These are phyloP conservation scores for Incumbomyces delicatus DNA, from an alignment of 2,329 filamentous ascomycete species.

Conservation along the genomic window DNA sequence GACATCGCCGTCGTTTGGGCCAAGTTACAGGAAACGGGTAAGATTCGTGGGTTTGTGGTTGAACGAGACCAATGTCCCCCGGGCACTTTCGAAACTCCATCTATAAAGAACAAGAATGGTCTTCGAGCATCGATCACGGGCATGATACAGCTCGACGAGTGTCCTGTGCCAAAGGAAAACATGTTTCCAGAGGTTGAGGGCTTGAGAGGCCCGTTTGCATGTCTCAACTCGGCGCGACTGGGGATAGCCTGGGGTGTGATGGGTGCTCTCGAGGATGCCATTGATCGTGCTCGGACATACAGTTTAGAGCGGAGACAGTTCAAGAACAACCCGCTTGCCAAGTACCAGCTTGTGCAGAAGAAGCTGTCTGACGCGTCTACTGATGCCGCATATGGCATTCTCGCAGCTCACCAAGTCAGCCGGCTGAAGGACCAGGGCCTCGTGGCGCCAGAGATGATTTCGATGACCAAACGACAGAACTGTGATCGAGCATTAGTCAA, in stretches of 20 bases:
- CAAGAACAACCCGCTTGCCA: conserved; percentile 87
- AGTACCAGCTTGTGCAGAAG: conserved; percentile 96
- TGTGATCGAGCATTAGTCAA: conserved; percentile 81
- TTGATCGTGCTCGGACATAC: conserved; percentile 70
- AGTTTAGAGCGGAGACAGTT: conserved; percentile 92
- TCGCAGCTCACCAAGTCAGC: conserved; percentile 83
- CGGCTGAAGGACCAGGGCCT: conserved; percentile 86
- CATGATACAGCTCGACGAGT: conserved; percentile 92
- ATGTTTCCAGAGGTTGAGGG: conserved; percentile 92
- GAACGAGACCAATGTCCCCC: conserved; percentile 76
- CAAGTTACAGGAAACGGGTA: conserved; percentile 79
- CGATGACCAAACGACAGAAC: conserved; percentile 94
- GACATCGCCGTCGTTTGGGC: conserved; percentile 86
- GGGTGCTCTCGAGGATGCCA: conserved; percentile 86
- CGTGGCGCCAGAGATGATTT: conserved; percentile 88
- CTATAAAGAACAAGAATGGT: conserved; percentile 91
- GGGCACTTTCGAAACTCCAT: conserved; percentile 81
- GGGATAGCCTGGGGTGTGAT: conserved; percentile 92
- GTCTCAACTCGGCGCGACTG: conserved; percentile 84
- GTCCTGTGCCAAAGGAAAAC: conserved; percentile 78
- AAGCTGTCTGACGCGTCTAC: conserved; percentile 89
- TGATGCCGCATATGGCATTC: conserved; percentile 81
- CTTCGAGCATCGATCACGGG: conserved; percentile 88
- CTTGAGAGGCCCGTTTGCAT: conserved; percentile 79
- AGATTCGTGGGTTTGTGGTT: conserved; percentile 86